phyloP scores from a whole-genome alignment of 352 stramenopile genomes.

The Globisporangium carolinianum region DNA sequence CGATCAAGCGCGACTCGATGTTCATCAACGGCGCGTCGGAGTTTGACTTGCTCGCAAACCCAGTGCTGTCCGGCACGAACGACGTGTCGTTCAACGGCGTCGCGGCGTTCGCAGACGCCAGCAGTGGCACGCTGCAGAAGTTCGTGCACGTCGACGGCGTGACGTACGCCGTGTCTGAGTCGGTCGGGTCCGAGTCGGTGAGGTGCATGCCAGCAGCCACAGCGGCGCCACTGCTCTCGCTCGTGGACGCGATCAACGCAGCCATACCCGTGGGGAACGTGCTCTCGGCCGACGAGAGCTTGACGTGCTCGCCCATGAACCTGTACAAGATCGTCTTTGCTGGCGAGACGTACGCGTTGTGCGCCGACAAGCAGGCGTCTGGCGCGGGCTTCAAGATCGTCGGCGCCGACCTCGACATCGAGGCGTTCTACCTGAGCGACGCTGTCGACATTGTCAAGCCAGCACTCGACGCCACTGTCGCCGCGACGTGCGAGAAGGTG shows the following conservation, averaged over 20 bases:
- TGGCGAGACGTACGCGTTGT: slow-evolving; percentile 33
- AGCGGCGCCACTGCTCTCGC: too few relatives aligned
- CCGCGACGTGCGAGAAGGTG: slow-evolving; percentile 6
- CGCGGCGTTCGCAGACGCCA: background rate
- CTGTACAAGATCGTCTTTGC: slow-evolving; percentile 3
- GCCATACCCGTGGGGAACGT: too few relatives aligned
- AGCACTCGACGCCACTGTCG: slow-evolving; percentile 1
- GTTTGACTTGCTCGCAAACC: slow-evolving; percentile 32
- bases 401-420: slow-evolving; percentile 32
- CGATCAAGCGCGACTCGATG: slow-evolving; percentile 31
- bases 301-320: too few relatives aligned
- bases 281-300: too few relatives aligned
- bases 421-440: slow-evolving; percentile 19
- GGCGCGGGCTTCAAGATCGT: slow-evolving; percentile 26
- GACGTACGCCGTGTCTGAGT: too few relatives aligned
- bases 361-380: slow-evolving; percentile 10
- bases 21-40: slow-evolving; percentile 19
- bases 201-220: too few relatives aligned
- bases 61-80: slow-evolving; percentile 17
- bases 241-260: too few relatives aligned
- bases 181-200: too few relatives aligned
- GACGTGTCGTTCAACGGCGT: slow-evolving; percentile 29
- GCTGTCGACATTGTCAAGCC: background rate
- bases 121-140: too few relatives aligned
- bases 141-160: too few relatives aligned